Evolutionary conservation across 352 stramenopile species (phyloP), one percentile per base, ranked within the genome.

Genomic region (Paralagenidium karlingii): DNA sequence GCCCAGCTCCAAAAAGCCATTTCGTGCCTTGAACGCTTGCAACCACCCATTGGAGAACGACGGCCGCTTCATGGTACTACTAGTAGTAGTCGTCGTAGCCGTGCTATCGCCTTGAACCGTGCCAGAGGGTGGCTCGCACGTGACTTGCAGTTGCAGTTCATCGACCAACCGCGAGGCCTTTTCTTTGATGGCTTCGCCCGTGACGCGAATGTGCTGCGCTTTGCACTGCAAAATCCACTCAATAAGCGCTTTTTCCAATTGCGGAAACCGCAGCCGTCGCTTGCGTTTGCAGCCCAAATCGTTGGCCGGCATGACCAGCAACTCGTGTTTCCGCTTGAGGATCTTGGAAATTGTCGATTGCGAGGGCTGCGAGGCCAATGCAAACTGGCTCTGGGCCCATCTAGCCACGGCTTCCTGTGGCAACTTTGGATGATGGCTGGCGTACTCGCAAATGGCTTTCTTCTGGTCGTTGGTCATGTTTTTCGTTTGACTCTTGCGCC

Each of bases 11-110:
- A 67, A 69, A 40, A 86, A 86, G 1, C 73, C 70, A 37, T 88
- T 70, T 30, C 75, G 58, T 3, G 59, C 65, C 56, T 86, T 76
- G 40, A 87, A 90, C 22, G 71, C 86, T 42, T 84, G 74, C 58
- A 90, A 64, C 76, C 76, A 90, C 1, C 76, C 76, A 47, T 90
- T 90, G n/a, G 73, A 90, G 43, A 90, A 90, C 50, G 83, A 68
- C 25, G 73, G 75, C 31, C 65, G 59, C 8, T 68, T 47, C 28
- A 51, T 47, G 12, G 54, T 51, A n/a, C n/a, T n/a, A n/a, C n/a
- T n/a, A n/a, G n/a, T n/a, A n/a, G n/a, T n/a, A n/a, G n/a, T n/a
- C n/a, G n/a, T n/a, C n/a, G n/a, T n/a, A n/a, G n/a, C n/a, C n/a
- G n/a, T n/a, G n/a, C n/a, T n/a, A n/a, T n/a, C n/a, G n/a, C n/a